Base-by-base conservation (phyloP, 176 grass and related monocot genomes). In the Musa schizocarpa region DNA sequence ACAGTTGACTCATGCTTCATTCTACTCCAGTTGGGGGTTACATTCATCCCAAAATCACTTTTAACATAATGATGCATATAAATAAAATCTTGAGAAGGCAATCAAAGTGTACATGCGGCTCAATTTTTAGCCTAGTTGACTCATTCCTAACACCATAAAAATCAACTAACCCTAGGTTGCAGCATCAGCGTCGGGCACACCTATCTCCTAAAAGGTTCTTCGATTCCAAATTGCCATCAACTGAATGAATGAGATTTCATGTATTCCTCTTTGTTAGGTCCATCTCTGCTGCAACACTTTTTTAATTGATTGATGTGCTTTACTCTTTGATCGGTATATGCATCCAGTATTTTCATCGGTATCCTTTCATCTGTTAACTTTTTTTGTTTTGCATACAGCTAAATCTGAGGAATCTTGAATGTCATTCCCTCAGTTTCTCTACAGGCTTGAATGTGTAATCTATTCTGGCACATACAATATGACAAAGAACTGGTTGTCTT, bases 321-420 rank as follows among this genome's bases (percentile, higher is more conserved):
- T 68, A 9, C 65, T 68, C 23, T 49, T 69, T 19, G 34, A 50
- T 9, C 34, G 7, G 14, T 49, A 49, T 9, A 1, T 49, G 26
- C 1, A 1, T 69, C 11, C 9, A 52, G 12, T 80, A 25, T 19
- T 43, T 52, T 71, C 29, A n/a, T 61, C 20, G 2, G n/a, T 8
- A 9, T n/a, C 22, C 43, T 79, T 21, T 23, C n/a, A 13, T 74
- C 76, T n/a, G 56, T 89, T 25, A 83, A 27, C 68, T 76, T 79
- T 54, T 4, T 73, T 1, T 73, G 22, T 74, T 81, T 11, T 75
- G 67, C 71, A 78, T 86, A 29, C 90, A 98, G 94, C 77, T 98
- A 69, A 98, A 98, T 84, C 74, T 98, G 66, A 85, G 88, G 83
- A 98, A 87, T 85, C 50, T 98, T 81, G 94, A 98, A 80, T 93